Percentiles rank a stretch among this genome's conserved stretches.
Evolutionary conservation across 1,139 yeast species (phyloP).

Genomic region (Scheffersomyces segobiensis): DNA sequence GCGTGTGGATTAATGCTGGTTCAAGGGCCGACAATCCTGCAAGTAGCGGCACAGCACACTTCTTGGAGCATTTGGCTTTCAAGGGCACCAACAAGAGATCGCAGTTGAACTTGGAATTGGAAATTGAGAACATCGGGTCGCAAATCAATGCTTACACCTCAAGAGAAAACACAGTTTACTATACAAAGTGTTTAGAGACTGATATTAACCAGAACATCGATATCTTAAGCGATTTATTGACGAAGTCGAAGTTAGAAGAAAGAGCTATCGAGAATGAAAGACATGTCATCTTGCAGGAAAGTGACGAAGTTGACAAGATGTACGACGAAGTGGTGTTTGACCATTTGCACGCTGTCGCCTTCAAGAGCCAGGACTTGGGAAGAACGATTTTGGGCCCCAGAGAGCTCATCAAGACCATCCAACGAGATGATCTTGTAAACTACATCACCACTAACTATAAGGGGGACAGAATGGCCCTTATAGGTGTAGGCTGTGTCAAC

Average conservation of each 20-base stretch:
- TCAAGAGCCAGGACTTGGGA: slow-evolving; percentile 88
- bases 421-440: slow-evolving; percentile 70
- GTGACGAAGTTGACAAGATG: slow-evolving; percentile 98
- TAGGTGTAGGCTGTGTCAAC: slow-evolving; percentile 92
- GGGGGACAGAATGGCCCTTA: slow-evolving; percentile 96
- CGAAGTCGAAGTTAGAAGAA: slow-evolving; percentile 78
- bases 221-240: slow-evolving; percentile 84
- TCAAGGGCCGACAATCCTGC: slow-evolving; percentile 89
- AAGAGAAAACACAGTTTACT: slow-evolving; percentile 95
- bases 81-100: slow-evolving; percentile 86
- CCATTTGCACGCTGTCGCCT: slow-evolving; percentile 91
- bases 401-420: slow-evolving; percentile 78
- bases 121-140: slow-evolving; percentile 94
- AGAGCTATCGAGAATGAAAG: slow-evolving; percentile 92
- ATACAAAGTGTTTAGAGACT: slow-evolving; percentile 79
- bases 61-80: slow-evolving; percentile 92
- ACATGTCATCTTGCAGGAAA: slow-evolving; percentile 92
- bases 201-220: slow-evolving; percentile 88
- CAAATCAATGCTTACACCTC: slow-evolving; percentile 97
- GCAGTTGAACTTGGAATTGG: slow-evolving; percentile 85
- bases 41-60: slow-evolving; percentile 95
- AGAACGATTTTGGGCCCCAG: slow-evolving; percentile 97
- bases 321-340: slow-evolving; percentile 98
- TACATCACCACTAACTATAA: slow-evolving; percentile 86
- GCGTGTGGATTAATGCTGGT: slow-evolving; percentile 97